These are phyloP conservation scores for Aspergillus fumigatiaffinis DNA, from an alignment of 2,329 filamentous ascomycete species.

Conservation along the genomic window DNA sequence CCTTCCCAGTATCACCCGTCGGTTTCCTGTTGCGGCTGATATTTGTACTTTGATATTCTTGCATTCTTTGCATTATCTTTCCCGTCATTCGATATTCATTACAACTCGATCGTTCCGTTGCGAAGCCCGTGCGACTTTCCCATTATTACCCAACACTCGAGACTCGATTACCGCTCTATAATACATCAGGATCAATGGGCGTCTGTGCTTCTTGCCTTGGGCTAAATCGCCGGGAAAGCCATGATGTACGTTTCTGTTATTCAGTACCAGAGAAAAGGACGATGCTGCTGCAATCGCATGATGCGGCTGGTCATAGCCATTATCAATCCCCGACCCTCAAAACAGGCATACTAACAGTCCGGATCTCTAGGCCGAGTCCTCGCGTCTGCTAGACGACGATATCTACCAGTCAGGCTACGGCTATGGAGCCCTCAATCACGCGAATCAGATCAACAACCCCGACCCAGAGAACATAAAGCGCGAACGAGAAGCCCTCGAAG, in stretches of 20 bases:
- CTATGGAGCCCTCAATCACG: constrained; percentile 38
- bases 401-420: constrained; percentile 43
- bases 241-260: constrained; percentile 28
- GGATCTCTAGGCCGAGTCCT: constrained; percentile 35
- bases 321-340: constrained; percentile 8
- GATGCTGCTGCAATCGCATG: constrained; percentile 8
- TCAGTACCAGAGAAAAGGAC: background rate
- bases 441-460: constrained; percentile 34
- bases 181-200: constrained; percentile 35
- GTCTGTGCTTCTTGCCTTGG: constrained; percentile 44
- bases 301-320: background rate
- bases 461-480: constrained; percentile 42
- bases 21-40: constrained; percentile 2
- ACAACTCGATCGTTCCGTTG: background rate
- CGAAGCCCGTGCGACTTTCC: too few relatives aligned
- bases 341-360: constrained; percentile 7
- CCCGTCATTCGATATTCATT: background rate
- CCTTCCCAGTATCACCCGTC: constrained; percentile 10
- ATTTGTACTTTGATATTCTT: background rate
- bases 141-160: background rate
- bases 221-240: constrained; percentile 33
- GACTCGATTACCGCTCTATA: background rate
- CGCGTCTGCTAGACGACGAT: constrained; percentile 44
- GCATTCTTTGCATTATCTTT: background rate
- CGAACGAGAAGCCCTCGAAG: constrained; percentile 44